Evolutionary conservation across 1,284 basidiomycete species (phyloP), one percentile per base, ranked within the genome.

Genomic region (Phylloporus sp.): DNA sequence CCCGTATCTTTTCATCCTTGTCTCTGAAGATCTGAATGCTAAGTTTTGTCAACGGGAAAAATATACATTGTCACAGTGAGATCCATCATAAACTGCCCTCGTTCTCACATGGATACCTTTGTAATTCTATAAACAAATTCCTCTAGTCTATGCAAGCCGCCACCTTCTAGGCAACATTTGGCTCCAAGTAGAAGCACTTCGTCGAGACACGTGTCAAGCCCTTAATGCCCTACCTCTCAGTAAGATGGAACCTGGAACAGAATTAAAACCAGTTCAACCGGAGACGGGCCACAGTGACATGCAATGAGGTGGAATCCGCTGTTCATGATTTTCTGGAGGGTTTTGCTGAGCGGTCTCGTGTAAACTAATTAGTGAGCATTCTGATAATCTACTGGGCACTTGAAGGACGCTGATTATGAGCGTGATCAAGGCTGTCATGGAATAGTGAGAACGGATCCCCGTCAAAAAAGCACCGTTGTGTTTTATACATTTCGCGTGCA

Each of bases 351-450:
- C 32, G n/a, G n/a, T n/a, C n/a, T n/a, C n/a, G n/a, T n/a, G n/a
- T n/a, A n/a, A n/a, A n/a, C n/a, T n/a, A n/a, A n/a, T n/a, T n/a
- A n/a, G n/a, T n/a, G n/a, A n/a, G n/a, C n/a, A n/a, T n/a, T 32
- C 32, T 32, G 7, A 32, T 32, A 32, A 32, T 32, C 32, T 32
- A 32, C 32, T 67, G 93, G 39, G 39, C 14, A 39, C 62, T 82
- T 96, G 70, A 95, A 95, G 79, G 94, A 96, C 95, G 25, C 87
- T 87, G 65, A 89, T 89, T 75, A 82, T 85, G 62, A 90, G 84
- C 78, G 82, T 79, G 64, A 81, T 71, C 37, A 76, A 76, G 65
- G 71, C 75, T 52, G 78, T 71, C 57, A 84, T 83, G 70, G 79
- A 78, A 27, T 80, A 88, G 72, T 83, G 90, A 67, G 80, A 81